Percentiles rank a stretch among this genome's conserved stretches.
Conservation (phyloP, 345 rosid species). For the Murraya koenigii region DNA sequence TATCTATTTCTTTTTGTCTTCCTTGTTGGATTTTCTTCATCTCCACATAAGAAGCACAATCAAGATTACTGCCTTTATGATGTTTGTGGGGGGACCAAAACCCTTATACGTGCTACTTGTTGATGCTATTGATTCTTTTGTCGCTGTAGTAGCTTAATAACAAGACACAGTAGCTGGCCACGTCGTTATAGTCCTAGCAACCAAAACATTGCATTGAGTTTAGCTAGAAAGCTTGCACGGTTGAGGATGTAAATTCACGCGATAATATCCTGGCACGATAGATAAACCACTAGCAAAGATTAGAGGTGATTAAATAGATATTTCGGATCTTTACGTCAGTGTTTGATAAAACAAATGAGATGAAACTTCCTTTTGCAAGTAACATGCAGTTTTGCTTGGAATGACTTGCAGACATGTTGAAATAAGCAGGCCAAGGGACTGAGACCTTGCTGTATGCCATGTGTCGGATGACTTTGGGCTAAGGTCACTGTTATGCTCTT, state of each 20-base stretch:
- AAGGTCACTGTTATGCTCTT: conserved; percentile 20
- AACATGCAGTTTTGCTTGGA: not conserved
- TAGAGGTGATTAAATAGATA: not conserved
- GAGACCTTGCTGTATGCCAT: conserved; percentile 10
- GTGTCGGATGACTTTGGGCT: conserved; percentile 17
- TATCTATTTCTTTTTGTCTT: conserved; percentile 34
- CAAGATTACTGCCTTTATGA: conserved; percentile 10
- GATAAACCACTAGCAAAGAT: not conserved
- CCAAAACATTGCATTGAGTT: conserved; percentile 5
- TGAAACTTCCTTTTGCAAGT: not conserved
- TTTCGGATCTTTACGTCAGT: not conserved
- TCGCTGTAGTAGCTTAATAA: conserved; percentile 25
- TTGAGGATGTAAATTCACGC: conserved; percentile 6
- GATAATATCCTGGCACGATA: not conserved
- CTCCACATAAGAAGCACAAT: conserved; percentile 9
- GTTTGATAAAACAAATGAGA: not conserved
- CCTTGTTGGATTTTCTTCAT: conserved; percentile 23
- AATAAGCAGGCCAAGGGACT: conserved; percentile 12
- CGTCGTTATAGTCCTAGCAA: conserved; percentile 23
- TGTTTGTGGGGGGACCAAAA: conserved; percentile 46
- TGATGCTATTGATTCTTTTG: conserved; percentile 27
- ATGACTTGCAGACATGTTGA: not conserved
- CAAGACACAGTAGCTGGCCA: conserved; percentile 16
- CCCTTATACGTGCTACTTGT: conserved; percentile 46
- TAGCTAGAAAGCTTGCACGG: not conserved